Evolutionary conservation across 257 asterid genomes (phyloP), one percentile per base, ranked within the genome.

Genomic region (Rhazya stricta): DNA sequence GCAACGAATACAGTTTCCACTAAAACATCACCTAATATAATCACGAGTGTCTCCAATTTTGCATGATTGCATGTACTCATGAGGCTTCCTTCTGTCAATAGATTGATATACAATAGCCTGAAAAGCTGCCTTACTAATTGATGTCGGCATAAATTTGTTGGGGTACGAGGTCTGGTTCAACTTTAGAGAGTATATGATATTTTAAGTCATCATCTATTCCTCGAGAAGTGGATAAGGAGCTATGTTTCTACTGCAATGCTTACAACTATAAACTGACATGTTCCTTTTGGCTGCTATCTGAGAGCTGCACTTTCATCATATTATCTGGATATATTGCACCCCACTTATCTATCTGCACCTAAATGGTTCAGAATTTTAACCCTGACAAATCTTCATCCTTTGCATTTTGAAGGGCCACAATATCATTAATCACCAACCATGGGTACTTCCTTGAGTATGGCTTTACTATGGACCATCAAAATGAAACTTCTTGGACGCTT

Each of bases 371-470:
- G 6, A 41, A 1, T 21, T 36, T n/a, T 32, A 25, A 45, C 60
- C 15, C 6, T 25, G 12, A 41, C 18, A 50, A 1, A 42, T 6
- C 36, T 30, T 50, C 3, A 56, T 18, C 58, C 58, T 71, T 77
- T 66, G 76, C 71, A 81, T 76, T 83, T 57, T 80, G 84, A 56
- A 94, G 97, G 78, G 96, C 97, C 63, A 89, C 90, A 34, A 83
- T 91, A 78, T 86, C 97, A 27, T 75, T 90, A 74, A 79, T 91
- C 65, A 85, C 91, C 46, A 86, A 71, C 23, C 79, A 77, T 5
- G 98, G 97, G 65, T 83, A 86, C 80, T 91, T 86, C 74, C 90
- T 89, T 86, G 97, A 89, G 80, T 94, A 90, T 72, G 62, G 85
- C 69, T 83, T 84, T 61, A 80, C 86, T 53, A 68, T 91, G 77